Evolutionary conservation across 106 monocot species (phyloP).

Genomic region (Dendrobium officinale): DNA sequence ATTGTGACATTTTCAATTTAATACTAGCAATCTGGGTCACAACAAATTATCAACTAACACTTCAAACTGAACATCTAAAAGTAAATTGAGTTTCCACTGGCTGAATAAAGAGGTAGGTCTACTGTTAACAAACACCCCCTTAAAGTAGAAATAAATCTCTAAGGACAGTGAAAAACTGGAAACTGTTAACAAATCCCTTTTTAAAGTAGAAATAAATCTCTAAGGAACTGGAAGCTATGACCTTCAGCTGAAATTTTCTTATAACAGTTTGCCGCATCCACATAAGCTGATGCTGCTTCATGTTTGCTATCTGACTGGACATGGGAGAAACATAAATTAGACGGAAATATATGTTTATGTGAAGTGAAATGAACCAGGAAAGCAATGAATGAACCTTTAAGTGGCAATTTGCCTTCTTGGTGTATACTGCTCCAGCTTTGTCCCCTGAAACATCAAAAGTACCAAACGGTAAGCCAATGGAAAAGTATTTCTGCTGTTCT

Average conservation of each 20-base stretch:
- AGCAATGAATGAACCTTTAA: conserved; percentile 33
- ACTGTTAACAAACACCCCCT: too few species aligned
- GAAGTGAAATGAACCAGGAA: background rate
- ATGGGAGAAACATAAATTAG: background rate
- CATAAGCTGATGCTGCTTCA: conserved; percentile 63
- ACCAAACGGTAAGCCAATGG: background rate
- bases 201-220: too few species aligned
- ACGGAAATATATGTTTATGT: background rate
- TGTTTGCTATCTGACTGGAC: conserved; percentile 59
- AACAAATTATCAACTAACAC: too few species aligned
- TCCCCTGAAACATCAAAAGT: conserved; percentile 32
- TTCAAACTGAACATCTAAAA: too few species aligned
- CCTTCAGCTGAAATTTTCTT: conserved; percentile 58
- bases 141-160: too few species aligned
- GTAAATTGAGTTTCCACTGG: too few species aligned
- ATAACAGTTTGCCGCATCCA: conserved; percentile 69
- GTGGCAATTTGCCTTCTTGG: conserved; percentile 56
- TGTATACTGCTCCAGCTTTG: conserved; percentile 47
- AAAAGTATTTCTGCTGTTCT: too few species aligned
- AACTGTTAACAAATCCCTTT: too few species aligned
- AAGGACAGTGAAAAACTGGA: too few species aligned
- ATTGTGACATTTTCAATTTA: too few species aligned
- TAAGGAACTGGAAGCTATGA: background rate
- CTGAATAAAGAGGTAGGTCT: too few species aligned
- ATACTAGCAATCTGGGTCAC: too few species aligned